Percentiles rank a stretch among this genome's conserved stretches.
phyloP scores from a whole-genome alignment of 495 filamentous ascomycete species.

The Podospora pseudocomata region DNA sequence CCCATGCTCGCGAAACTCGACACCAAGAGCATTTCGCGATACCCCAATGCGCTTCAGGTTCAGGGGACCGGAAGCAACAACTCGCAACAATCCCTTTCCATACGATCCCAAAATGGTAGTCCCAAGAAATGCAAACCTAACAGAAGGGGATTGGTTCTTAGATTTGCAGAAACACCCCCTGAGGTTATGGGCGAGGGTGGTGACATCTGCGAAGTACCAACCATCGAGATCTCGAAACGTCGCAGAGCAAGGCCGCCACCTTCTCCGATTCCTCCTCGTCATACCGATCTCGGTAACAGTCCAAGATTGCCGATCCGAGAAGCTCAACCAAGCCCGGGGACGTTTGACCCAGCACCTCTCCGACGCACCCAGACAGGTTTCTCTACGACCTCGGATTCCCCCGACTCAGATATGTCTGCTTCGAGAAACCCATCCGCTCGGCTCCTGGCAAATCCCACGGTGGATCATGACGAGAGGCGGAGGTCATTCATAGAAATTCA shows the following conservation, averaged over 20 bases:
- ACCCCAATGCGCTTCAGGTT: slow-evolving; percentile 40
- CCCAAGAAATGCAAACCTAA: slow-evolving; percentile 22
- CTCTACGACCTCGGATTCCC: slow-evolving; percentile 28
- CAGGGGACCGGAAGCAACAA: slow-evolving; percentile 25
- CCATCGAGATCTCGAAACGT: slow-evolving; percentile 61
- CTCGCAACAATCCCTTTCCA: slow-evolving; percentile 29
- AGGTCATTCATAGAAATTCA: slow-evolving; percentile 54
- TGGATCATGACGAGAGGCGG: slow-evolving; percentile 40
- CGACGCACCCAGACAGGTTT: slow-evolving; percentile 51
- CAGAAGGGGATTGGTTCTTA: slow-evolving; percentile 64
- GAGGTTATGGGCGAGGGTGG: slow-evolving; percentile 84
- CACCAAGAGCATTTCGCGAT: slow-evolving; percentile 43
- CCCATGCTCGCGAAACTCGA: slow-evolving; percentile 46
- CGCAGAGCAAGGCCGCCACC: slow-evolving; percentile 43
- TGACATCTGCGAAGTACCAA: slow-evolving; percentile 70
- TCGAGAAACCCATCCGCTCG: slow-evolving; percentile 29
- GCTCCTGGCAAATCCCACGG: slow-evolving; percentile 30
- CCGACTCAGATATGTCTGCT: slow-evolving; percentile 29
- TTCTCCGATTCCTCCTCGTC: slow-evolving; percentile 23
- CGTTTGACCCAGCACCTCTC: slow-evolving; percentile 37
- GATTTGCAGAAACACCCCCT: slow-evolving; percentile 62
- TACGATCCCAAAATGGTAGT: slow-evolving; percentile 33
- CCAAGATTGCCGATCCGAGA: slow-evolving; percentile 24
- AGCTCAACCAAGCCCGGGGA: slow-evolving; percentile 23
- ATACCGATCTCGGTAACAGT: slow-evolving; percentile 18